Evolutionary conservation across 1,284 basidiomycete species (phyloP), one percentile per base, ranked within the genome.

Genomic region (Heterobasidion parviporum): DNA sequence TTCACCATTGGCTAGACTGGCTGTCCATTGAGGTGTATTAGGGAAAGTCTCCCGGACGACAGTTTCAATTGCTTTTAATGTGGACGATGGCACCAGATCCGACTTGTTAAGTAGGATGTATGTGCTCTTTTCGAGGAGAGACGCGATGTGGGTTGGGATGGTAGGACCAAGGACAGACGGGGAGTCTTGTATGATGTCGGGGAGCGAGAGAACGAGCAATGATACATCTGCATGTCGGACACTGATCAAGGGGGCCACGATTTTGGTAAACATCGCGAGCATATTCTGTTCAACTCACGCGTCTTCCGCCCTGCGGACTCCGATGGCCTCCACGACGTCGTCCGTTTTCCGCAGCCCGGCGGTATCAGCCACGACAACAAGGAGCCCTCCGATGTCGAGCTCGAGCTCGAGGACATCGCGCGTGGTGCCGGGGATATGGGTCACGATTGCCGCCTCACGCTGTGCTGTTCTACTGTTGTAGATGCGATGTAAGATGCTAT

Each of bases 381-480:
- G 91, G 51, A 92, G 74, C 0, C 93, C 93, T 12, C 83, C 87
- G n/a, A 94, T 84, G 65, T 96, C 92, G 0, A 96, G 76, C 0
- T 88, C 83, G 5, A 94, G 73, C 61, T 92, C 86, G 2, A 96
- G 74, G 6, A 94, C 80, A 63, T 95, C 93, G 33, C 93, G 78
- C 2, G 93, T 96, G 0, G 93, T 96, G 0, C 93, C 93, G 0
- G 93, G 87, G 14, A 91, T 75, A 8, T 85, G 75, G 1, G 92
- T 93, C 9, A 94, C 91, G 54, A 96, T 95, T 0, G 93, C 90
- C 0, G 91, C 92, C 59, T 92, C 89, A 18, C 92, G 77, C 62
- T 89, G 87, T 7, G 88, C 91, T 92, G 62, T 9, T 8, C 8
- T 47, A 26, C 5, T 6, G 26, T 26, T 26, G 26, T 26, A 6